Evolutionary conservation across 2,329 filamentous ascomycete genomes (phyloP).

Genomic region (Fusarium setosum): DNA sequence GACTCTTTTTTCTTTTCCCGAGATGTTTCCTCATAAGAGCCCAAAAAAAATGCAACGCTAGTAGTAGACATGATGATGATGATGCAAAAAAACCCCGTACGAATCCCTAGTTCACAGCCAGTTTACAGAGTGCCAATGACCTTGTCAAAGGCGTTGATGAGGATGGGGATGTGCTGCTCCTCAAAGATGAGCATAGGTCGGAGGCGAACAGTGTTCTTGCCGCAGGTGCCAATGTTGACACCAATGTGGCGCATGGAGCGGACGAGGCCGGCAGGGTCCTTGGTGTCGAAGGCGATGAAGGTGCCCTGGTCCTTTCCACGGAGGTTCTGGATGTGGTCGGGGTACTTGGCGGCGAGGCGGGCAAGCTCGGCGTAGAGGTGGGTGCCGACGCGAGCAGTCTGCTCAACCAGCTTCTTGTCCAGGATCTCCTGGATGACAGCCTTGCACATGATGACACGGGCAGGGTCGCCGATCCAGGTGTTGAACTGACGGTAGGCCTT

Average conservation of each 20-base stretch:
- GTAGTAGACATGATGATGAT: conserved; percentile 41
- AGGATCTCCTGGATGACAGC: conserved; percentile 82
- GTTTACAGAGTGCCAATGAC: conserved; percentile 43
- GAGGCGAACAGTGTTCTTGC: conserved; percentile 75
- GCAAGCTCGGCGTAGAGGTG: conserved; percentile 76
- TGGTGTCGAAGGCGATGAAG: conserved; percentile 84
- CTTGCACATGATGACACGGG: conserved; percentile 80
- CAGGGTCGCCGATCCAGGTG: conserved; percentile 88
- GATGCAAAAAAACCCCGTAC: conserved; percentile 31
- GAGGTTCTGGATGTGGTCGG: conserved; percentile 77
- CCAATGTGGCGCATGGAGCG: conserved; percentile 77
- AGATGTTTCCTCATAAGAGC: conserved; percentile 21
- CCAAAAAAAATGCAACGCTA: conserved; percentile 41
- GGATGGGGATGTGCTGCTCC: conserved; percentile 67
- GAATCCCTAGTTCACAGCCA: conserved; percentile 13
- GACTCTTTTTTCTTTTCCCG: conserved; percentile 19
- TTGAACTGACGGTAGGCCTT: conserved; percentile 90
- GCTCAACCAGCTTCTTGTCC: conserved; percentile 73
- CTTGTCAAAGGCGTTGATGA: conserved; percentile 45
- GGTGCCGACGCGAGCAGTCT: conserved; percentile 73
- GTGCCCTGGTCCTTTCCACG: conserved; percentile 81
- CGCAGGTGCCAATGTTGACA: conserved; percentile 83
- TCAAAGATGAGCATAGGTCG: conserved; percentile 87
- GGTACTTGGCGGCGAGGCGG: conserved; percentile 72
- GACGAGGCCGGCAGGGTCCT: conserved; percentile 75